These are phyloP conservation scores for Melaleuca quinquenervia DNA, from an alignment of 345 rosid genomes.

Conservation along the genomic window DNA sequence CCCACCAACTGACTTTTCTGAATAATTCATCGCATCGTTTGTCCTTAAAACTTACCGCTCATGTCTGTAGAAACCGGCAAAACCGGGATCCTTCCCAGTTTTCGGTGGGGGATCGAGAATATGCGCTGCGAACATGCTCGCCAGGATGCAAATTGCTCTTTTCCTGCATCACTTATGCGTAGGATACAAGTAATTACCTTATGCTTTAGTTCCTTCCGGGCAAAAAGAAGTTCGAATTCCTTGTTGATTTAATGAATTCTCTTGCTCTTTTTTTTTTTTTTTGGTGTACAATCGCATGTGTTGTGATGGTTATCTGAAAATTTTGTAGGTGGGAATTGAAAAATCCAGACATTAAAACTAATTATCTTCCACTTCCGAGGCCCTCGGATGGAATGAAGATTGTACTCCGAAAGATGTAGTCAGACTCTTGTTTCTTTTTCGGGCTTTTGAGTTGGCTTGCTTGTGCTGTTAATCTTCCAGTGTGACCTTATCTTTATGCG, in stretches of 20 bases:
- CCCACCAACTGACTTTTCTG: not conserved
- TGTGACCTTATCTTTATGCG: not conserved
- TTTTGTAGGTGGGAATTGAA: conserved; percentile 15
- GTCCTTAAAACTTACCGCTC: not conserved
- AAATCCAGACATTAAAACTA: conserved; percentile 14
- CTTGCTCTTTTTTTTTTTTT: not conserved
- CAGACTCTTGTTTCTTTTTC: not conserved
- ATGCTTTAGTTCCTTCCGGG: not conserved
- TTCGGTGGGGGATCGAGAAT: conserved; percentile 20
- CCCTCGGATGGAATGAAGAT: conserved; percentile 22
- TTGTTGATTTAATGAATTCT: too few relatives aligned
- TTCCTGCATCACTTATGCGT: conserved; percentile 24
- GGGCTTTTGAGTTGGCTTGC: not conserved
- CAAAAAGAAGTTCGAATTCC: too few relatives aligned
- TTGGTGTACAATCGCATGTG: not conserved
- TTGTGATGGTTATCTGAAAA: not conserved
- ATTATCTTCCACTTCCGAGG: conserved; percentile 11
- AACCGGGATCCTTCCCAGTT: conserved; percentile 8
- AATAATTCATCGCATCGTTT: not conserved
- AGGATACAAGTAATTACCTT: conserved; percentile 21
- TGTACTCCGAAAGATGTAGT: conserved; percentile 2
- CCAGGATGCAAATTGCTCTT: conserved; percentile 12
- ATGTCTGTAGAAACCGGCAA: conserved; percentile 6
- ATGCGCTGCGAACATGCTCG: conserved; percentile 26
- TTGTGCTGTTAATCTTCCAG: not conserved